Evolutionary conservation across 371 early-diverging fungal genomes (phyloP).

Genomic region (Rhizomucor pusillus): DNA sequence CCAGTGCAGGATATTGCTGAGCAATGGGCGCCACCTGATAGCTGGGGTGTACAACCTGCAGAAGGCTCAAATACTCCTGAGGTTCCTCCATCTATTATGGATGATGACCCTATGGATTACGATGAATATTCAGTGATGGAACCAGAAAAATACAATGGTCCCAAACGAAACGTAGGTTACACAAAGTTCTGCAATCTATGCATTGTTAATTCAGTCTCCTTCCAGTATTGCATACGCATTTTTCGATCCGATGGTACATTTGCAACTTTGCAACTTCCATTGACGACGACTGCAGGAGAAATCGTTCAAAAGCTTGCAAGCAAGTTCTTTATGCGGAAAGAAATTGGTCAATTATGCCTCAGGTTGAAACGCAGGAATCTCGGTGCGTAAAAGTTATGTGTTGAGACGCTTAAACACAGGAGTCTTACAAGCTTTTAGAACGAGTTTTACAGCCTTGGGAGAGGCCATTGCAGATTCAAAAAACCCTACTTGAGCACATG

Average conservation of each 20-base stretch:
- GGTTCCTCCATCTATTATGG: slow-evolving; percentile 16
- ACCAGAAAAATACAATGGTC: slow-evolving; percentile 25
- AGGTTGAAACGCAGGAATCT: slow-evolving; percentile 59
- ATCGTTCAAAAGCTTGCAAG: slow-evolving; percentile 67
- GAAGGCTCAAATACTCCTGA: slow-evolving; percentile 11
- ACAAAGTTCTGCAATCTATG: neutral
- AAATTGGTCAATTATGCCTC: slow-evolving; percentile 69
- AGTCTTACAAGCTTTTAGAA: slow-evolving; percentile 39
- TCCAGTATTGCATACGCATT: slow-evolving; percentile 57
- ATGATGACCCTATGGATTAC: slow-evolving; percentile 31
- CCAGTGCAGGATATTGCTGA: slow-evolving; percentile 19
- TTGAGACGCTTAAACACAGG: neutral
- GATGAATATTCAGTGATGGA: slow-evolving; percentile 37
- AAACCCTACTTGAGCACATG: slow-evolving; percentile 67
- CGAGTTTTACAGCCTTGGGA: slow-evolving; percentile 67
- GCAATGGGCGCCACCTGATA: slow-evolving; percentile 66
- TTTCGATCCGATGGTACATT: slow-evolving; percentile 75
- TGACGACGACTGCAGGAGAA: slow-evolving; percentile 68
- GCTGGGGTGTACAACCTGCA: slow-evolving; percentile 64
- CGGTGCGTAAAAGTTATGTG: slow-evolving; percentile 28
- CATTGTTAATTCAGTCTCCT: neutral
- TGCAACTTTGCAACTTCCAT: slow-evolving; percentile 67
- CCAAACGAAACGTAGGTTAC: slow-evolving; percentile 30
- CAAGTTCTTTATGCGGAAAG: slow-evolving; percentile 71
- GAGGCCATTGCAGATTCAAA: slow-evolving; percentile 71